phyloP scores from a whole-genome alignment of 208 protist species.

The Wallacemonas sp. region DNA sequence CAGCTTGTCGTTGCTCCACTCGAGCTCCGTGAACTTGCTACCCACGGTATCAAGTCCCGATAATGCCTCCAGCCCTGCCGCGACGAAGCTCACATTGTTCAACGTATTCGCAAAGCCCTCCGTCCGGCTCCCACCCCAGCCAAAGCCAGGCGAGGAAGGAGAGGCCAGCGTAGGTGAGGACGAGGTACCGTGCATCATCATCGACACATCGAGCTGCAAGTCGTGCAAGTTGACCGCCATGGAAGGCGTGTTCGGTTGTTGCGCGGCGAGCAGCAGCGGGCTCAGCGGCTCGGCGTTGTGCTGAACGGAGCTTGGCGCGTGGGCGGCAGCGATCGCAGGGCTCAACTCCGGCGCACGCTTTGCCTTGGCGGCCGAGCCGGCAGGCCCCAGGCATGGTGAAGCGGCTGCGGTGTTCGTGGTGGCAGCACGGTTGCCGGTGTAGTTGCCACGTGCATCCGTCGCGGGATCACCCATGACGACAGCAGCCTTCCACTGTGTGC shows the following conservation, averaged over 20 bases:
- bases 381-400: no score
- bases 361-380: neutral
- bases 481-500: constrained; percentile 28
- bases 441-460: neutral
- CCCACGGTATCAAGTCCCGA: neutral
- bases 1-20: constrained; percentile 10
- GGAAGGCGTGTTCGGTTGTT: neutral
- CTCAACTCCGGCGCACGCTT: neutral
- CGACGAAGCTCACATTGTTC: constrained; percentile 14
- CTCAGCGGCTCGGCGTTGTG: neutral
- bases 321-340: neutral
- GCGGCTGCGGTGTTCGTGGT: neutral
- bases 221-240: constrained; percentile 13
- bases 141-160: neutral
- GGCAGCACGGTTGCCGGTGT: neutral
- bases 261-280: neutral
- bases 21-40: neutral
- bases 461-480: constrained; percentile 32
- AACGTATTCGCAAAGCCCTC: neutral
- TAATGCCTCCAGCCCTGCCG: neutral
- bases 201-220: constrained; percentile 1
- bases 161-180: neutral
- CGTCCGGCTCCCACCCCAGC: neutral
- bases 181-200: neutral
- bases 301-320: neutral